Conservation (phyloP, 2,329 filamentous ascomycete species). For the Ophiocordyceps australis region DNA sequence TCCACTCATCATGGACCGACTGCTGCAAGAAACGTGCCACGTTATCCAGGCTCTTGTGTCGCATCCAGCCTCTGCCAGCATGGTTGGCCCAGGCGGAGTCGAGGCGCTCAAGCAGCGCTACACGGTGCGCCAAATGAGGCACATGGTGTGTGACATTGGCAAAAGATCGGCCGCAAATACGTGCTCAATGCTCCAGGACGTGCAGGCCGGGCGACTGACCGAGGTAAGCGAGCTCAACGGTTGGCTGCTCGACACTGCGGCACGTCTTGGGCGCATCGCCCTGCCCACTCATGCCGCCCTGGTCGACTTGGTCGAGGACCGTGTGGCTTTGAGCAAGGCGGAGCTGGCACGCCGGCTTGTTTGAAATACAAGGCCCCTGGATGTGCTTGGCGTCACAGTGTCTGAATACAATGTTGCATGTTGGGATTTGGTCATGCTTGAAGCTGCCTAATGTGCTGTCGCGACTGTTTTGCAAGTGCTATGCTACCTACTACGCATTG, state of each 20-base stretch:
- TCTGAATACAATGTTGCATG: no score
- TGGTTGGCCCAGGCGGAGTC: conserved; percentile 12
- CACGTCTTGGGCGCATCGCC: conserved; percentile 15
- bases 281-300: conserved; percentile 21
- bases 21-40: conserved; percentile 56
- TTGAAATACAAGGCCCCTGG: no score
- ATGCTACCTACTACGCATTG: no score
- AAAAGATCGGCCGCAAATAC: conserved; percentile 31
- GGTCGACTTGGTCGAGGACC: conserved; percentile 22
- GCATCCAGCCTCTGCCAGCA: conserved; percentile 26
- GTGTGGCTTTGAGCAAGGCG: conserved; percentile 11
- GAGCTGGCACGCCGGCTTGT: conserved; percentile 14
- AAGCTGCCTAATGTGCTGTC: no score
- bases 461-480: no score
- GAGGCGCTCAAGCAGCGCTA: conserved; percentile 13
- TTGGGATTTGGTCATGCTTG: no score
- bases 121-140: conserved; percentile 19
- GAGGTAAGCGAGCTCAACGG: conserved; percentile 43
- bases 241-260: conserved; percentile 30
- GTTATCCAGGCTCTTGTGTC: conserved; percentile 54
- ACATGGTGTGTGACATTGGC: conserved; percentile 27
- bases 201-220: conserved; percentile 28
- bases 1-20: conserved; percentile 41
- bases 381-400: no score
- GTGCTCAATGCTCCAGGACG: conserved; percentile 46